A percentile compares a stretch with the other conserved stretches of the same genome.
Conservation (phyloP, 2,329 filamentous ascomycete genomes). For the Dothiorella sarmentorum region DNA sequence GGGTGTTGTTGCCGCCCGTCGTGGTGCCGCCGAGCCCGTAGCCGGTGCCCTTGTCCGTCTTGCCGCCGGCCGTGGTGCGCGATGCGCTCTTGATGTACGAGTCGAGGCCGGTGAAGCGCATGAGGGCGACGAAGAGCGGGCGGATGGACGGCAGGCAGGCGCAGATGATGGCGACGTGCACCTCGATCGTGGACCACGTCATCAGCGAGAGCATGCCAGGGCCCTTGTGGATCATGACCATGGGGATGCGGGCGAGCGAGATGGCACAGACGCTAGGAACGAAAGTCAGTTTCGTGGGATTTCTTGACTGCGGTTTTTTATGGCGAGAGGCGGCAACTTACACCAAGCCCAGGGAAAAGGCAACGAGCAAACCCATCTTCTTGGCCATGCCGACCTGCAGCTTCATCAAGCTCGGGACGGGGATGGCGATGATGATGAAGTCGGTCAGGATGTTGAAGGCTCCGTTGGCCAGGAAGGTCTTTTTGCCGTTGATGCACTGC, state of each 20-base stretch:
- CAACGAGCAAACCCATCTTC: background rate
- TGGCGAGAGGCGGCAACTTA: background rate
- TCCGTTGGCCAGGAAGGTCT: background rate
- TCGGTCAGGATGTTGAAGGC: slow-evolving; percentile 21
- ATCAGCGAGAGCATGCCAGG: background rate
- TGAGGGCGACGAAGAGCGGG: slow-evolving; percentile 28
- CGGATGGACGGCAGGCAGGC: slow-evolving; percentile 36
- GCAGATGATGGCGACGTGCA: slow-evolving; percentile 33
- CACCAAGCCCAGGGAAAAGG: background rate
- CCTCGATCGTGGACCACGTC: slow-evolving; percentile 30
- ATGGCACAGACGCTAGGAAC: slow-evolving; percentile 25
- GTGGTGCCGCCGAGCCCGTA: background rate
- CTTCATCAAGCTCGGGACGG: slow-evolving; percentile 23
- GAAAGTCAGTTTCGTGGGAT: background rate
- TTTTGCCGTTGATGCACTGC: slow-evolving; percentile 25
- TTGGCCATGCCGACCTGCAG: background rate
- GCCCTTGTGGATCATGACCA: slow-evolving; percentile 18
- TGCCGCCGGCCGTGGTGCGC: background rate
- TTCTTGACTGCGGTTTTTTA: no score
- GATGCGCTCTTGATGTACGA: background rate
- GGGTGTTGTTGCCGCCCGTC: background rate
- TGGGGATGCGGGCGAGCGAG: slow-evolving; percentile 27
- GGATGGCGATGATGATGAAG: slow-evolving; percentile 26
- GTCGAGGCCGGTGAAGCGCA: slow-evolving; percentile 36
- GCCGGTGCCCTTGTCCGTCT: background rate